Base-by-base conservation (phyloP, 2,329 filamentous ascomycete species). In the Reticulascus tulasneorum region DNA sequence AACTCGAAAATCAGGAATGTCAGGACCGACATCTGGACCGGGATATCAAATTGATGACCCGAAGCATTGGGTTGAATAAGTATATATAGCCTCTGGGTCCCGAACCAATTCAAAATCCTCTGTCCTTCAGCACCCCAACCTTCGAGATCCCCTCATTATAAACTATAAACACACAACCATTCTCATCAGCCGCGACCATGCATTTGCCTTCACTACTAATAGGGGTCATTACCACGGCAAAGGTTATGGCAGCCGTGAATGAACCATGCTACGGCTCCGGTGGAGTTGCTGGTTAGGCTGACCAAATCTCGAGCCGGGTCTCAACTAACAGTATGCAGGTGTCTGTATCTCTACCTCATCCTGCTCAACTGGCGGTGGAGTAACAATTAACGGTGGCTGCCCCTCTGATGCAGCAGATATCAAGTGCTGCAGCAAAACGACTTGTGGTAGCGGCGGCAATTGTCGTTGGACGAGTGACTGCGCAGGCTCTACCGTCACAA, bases 341-440 rank as follows among this genome's bases (percentile, higher is more conserved):
- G 64, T 67, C 11, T 70, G 65, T 52, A 47, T 68, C 36, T 50
- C 55, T 19, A 56, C 54, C 4, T 37, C 54, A 5, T 41, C 50
- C 17, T 71, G 67, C 54, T 46, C 52, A 12, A 40, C 52, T 2
- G 39, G 42, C 12, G 64, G 64, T 37, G 66, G 65, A 25, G 59
- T 52, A 33, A 56, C 56, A 38, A 56, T 61, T 40, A 45, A 48
- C 20, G 59, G 60, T 13, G 59, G 54, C 21, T 69, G 66, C 43
- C 63, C 63, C 6, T 45, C 50, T 15, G 62, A 66, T 40, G 42
- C 57, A 2, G 46, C 48, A 37, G 47, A 59, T 49, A 50, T 69
- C 33, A 58, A 60, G 38, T 69, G 64, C 56, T 69, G 65, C 52
- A 59, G 54, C 46, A 67, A 67, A 42, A 40, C 61, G 4, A 33